These are phyloP conservation scores for Cutaneotrichosporon dermatis DNA, from an alignment of 1,284 basidiomycete genomes.

Conservation along the genomic window DNA sequence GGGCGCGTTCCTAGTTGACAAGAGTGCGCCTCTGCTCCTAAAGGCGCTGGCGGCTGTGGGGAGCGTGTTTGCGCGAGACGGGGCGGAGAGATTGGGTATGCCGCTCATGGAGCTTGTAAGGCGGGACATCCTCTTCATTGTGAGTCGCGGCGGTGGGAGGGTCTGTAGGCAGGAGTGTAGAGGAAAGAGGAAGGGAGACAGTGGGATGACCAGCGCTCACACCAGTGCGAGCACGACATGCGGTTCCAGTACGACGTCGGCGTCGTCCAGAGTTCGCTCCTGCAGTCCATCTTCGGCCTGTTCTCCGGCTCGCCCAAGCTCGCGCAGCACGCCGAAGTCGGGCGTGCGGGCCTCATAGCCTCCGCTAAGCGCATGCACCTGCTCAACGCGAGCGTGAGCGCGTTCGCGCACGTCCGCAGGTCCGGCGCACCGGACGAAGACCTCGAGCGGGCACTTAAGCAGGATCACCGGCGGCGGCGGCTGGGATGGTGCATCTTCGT, in stretches of 20 bases:
- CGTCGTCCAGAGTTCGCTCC: conserved; percentile 20
- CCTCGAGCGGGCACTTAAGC: no score
- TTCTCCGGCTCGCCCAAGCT: conserved; percentile 24
- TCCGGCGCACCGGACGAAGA: conserved; percentile 12
- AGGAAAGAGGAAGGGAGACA: no score
- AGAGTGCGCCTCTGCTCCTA: conserved; percentile 19
- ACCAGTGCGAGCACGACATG: conserved; percentile 18
- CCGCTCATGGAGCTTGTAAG: conserved; percentile 18
- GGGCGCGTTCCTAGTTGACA: conserved; percentile 1
- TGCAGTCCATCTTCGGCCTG: conserved; percentile 21
- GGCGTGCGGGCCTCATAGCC: conserved; percentile 14
- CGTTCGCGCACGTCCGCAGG: no score
- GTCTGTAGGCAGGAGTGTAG: no score
- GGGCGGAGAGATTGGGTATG: conserved; percentile 12
- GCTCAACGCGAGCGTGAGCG: conserved; percentile 9
- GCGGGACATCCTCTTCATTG: conserved; percentile 22
- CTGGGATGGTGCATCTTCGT: conserved; percentile 30
- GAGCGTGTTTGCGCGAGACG: conserved; percentile 22
- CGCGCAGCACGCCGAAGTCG: conserved; percentile 22
- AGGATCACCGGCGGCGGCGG: conserved; percentile 16
- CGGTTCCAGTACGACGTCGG: conserved; percentile 21
- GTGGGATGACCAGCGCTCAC: no score
- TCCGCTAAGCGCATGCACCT: conserved; percentile 24
- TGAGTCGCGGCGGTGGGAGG: conserved; percentile 1
- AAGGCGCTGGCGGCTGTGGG: conserved; percentile 24